These are phyloP conservation scores for Nepenthes mirabilis DNA, from an alignment of 148 eudicot species.

Conservation along the genomic window DNA sequence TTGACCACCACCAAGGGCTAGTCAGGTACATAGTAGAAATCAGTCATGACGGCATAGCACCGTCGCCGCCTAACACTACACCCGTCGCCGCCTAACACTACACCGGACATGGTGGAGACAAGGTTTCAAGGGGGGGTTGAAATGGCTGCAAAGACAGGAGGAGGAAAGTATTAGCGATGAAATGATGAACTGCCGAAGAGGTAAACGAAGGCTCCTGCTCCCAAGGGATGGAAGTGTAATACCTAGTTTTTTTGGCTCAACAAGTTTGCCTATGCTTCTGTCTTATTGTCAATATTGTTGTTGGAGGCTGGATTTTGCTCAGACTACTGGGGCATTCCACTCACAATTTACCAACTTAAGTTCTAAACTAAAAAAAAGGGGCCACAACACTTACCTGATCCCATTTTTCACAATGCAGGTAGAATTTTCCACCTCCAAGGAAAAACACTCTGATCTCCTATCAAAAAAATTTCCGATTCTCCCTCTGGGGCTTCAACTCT, in stretches of 20 bases:
- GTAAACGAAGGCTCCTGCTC: conserved; percentile 5
- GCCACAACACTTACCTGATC: neutral
- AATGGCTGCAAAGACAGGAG: conserved; percentile 17
- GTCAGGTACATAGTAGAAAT: too few species aligned
- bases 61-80: too few species aligned
- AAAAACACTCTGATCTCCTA: too few species aligned
- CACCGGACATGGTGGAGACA: conserved; percentile 27
- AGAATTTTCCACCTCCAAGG: too few species aligned
- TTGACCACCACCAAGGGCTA: too few species aligned
- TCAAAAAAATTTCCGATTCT: too few species aligned
- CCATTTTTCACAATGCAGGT: neutral
- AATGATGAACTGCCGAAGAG: neutral
- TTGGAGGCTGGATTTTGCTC: conserved; percentile 66
- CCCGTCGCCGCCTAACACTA: conserved; percentile 8
- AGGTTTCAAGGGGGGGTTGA: conserved; percentile 38
- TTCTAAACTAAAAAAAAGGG: conserved; percentile 16
- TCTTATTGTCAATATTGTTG: conserved; percentile 29
- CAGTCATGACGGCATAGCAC: too few species aligned
- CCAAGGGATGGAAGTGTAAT: conserved; percentile 33
- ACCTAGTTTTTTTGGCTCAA: conserved; percentile 58
- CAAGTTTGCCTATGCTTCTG: conserved; percentile 80
- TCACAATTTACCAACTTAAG: conserved; percentile 19
- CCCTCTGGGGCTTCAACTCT: too few species aligned
- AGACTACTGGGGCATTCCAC: conserved; percentile 57
- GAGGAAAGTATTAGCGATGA: neutral